phyloP scores from a whole-genome alignment of 768 basidiomycete genomes.

The Rossbeevera mucosa region DNA sequence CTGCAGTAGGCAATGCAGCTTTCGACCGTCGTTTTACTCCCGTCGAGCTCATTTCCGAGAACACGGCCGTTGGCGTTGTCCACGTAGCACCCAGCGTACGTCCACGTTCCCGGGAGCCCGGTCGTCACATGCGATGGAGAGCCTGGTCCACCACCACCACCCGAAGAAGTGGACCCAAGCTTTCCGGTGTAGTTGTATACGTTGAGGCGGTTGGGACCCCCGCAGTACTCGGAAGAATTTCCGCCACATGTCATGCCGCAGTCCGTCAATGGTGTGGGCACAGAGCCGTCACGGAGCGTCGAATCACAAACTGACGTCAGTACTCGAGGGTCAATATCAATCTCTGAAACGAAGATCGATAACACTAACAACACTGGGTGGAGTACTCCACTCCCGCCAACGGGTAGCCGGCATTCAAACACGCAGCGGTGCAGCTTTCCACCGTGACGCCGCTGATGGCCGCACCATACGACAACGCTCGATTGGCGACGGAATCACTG shows the following conservation, averaged over 20 bases:
- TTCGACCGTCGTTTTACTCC: conserved; percentile 49
- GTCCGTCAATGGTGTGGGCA: conserved; percentile 40
- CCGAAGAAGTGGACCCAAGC: not conserved
- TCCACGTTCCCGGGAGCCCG: conserved; percentile 54
- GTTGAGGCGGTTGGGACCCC: conserved; percentile 54
- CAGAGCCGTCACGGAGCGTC: conserved; percentile 17
- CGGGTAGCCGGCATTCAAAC: conserved; percentile 37
- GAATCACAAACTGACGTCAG: conserved; percentile 24
- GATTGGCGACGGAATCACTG: conserved; percentile 34
- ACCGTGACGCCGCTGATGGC: conserved; percentile 42
- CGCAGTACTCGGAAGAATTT: conserved; percentile 55
- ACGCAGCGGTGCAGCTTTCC: conserved; percentile 47
- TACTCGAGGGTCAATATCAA: conserved; percentile 41
- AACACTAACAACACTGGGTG: conserved; percentile 44
- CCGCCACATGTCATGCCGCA: conserved; percentile 40
- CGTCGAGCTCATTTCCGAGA: conserved; percentile 40
- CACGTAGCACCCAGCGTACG: conserved; percentile 65
- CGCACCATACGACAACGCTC: conserved; percentile 31
- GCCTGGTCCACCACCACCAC: not conserved
- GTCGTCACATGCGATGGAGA: conserved; percentile 39
- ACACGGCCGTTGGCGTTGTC: conserved; percentile 66
- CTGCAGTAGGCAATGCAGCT: conserved; percentile 59
- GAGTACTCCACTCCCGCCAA: conserved; percentile 45
- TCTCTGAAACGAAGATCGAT: conserved; percentile 20
- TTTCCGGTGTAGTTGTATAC: conserved; percentile 15